Evolutionary conservation across 345 rosid genomes (phyloP).

Genomic region (Citrus reticulata): DNA sequence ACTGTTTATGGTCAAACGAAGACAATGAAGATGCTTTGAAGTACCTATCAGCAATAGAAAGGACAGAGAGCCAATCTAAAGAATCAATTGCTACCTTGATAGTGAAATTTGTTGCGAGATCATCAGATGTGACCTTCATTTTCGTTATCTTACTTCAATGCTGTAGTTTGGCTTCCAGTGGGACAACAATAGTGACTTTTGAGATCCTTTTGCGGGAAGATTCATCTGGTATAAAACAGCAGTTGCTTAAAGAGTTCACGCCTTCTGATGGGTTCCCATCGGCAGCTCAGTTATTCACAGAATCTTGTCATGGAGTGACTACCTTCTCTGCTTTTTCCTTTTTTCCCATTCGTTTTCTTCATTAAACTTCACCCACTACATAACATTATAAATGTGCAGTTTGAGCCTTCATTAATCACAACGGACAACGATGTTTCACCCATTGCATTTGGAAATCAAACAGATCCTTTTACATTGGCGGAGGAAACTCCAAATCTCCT

Average conservation of each 20-base stretch:
- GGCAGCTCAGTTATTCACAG: constrained; percentile 46
- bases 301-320: constrained; percentile 35
- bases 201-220: constrained; percentile 25
- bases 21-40: constrained; percentile 47
- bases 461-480: constrained; percentile 21
- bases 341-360: not conserved
- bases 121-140: constrained; percentile 43
- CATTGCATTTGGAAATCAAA: constrained; percentile 36
- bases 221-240: constrained; percentile 32
- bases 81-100: constrained; percentile 46
- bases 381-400: constrained; percentile 31
- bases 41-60: constrained; percentile 45
- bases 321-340: not conserved
- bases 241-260: constrained; percentile 52
- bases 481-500: constrained; percentile 36
- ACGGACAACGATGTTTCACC: constrained; percentile 30
- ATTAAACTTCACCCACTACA: not conserved
- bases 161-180: not conserved
- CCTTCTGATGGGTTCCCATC: constrained; percentile 61
- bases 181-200: constrained; percentile 1
- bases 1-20: constrained; percentile 55
- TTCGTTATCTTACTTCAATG: not conserved
- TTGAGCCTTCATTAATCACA: constrained; percentile 31
- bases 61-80: constrained; percentile 44
- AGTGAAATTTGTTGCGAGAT: constrained; percentile 46